These are phyloP conservation scores for Camelina hispida DNA, from an alignment of 345 rosid genomes.

Conservation along the genomic window DNA sequence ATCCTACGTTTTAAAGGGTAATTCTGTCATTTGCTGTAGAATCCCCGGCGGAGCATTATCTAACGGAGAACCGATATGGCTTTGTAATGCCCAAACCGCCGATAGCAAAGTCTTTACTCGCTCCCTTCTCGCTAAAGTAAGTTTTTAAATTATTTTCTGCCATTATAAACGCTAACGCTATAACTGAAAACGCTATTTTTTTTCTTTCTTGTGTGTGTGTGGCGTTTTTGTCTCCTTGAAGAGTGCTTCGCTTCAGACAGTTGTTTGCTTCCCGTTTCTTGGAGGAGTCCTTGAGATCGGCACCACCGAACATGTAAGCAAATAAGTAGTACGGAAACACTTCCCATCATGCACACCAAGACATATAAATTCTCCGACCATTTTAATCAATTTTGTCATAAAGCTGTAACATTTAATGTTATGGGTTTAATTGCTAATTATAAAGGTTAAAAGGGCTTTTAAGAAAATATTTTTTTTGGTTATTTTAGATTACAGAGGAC, in stretches of 20 bases:
- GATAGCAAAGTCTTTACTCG: slow-evolving; percentile 88
- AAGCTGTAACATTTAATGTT: background rate
- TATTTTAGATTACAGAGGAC: slow-evolving; percentile 78
- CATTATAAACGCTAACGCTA: slow-evolving; percentile 6
- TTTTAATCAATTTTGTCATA: slow-evolving; percentile 6
- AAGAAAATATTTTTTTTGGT: background rate
- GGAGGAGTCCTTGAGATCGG: slow-evolving; percentile 91
- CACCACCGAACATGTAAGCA: slow-evolving; percentile 75
- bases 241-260: slow-evolving; percentile 87
- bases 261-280: slow-evolving; percentile 78
- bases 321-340: background rate
- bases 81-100: slow-evolving; percentile 80
- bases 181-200: slow-evolving; percentile 25
- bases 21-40: slow-evolving; percentile 42
- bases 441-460: background rate
- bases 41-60: slow-evolving; percentile 84
- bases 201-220: slow-evolving; percentile 17
- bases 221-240: slow-evolving; percentile 35
- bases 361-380: slow-evolving; percentile 3
- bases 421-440: background rate
- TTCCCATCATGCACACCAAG: slow-evolving; percentile 18
- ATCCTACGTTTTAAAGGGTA: background rate
- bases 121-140: slow-evolving; percentile 92
- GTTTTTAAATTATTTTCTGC: slow-evolving; percentile 12
- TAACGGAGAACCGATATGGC: slow-evolving; percentile 69